phyloP scores from a whole-genome alignment of 345 rosid genomes.

The Eucalyptus sp. region DNA sequence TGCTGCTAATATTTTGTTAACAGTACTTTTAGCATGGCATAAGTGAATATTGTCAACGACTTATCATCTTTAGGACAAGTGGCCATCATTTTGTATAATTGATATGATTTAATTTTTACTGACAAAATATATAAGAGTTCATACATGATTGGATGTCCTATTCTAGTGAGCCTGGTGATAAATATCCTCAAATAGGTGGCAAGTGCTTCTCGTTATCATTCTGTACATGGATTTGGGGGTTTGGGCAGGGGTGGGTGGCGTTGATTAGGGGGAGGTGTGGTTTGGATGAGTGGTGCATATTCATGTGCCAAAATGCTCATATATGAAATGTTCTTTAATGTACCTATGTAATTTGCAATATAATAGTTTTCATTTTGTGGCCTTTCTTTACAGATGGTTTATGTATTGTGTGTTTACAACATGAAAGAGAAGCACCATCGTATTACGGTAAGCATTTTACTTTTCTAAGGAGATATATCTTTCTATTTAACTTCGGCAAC shows the following conservation, averaged over 20 bases:
- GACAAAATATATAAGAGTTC: not conserved
- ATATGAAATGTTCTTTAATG: not conserved
- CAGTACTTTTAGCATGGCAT: not conserved
- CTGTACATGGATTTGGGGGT: not conserved
- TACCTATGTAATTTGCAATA: not conserved
- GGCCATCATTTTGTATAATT: not conserved
- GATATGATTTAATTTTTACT: not conserved
- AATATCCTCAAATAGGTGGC: not conserved
- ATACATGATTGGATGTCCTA: not conserved
- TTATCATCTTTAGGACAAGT: not conserved
- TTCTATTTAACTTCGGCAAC: not conserved
- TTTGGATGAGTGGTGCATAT: not conserved
- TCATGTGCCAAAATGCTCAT: not conserved
- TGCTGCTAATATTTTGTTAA: not conserved
- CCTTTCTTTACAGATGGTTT: conserved; percentile 71
- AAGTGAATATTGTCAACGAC: not conserved
- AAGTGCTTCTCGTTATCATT: not conserved
- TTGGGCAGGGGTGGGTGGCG: not conserved
- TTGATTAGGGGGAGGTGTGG: not conserved
- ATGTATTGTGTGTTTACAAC: conserved; percentile 85
- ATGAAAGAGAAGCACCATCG: conserved; percentile 88
- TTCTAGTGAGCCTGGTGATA: not conserved
- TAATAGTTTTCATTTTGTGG: not conserved
- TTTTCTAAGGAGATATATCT: not conserved
- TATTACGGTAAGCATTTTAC: conserved; percentile 49